Base-by-base conservation (phyloP, 345 rosid genomes). In the Geranium brycei region DNA sequence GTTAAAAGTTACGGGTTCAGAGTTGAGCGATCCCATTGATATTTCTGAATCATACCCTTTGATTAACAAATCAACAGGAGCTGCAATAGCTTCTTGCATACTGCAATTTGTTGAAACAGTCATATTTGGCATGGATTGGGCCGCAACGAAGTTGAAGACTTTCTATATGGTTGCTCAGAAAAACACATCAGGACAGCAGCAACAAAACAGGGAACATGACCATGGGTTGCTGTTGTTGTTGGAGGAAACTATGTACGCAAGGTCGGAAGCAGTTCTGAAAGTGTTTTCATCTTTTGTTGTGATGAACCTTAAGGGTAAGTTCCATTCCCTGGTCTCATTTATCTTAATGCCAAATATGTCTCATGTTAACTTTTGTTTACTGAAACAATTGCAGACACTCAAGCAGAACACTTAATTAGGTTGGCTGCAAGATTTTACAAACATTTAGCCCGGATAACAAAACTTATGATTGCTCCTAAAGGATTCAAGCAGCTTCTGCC, bases 401-500 rank as follows among this genome's bases (percentile, higher is more conserved):
- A 84, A 75, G 91, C 92, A 31, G 88, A 83, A 47, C 87, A 84
- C 32, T 72, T 84, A 64, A 80, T 90, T 63, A 72, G 88, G 71
- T 58, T 82, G 66, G 71, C 76, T 18, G 78, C 79, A 8, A 82
- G 75, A 77, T 76, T 90, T 69, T 90, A 85, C 85, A 90, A 81
- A 75, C 88, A 84, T 47, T 75, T 87, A 78, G 91, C 91, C 76
- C 95, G 72, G 75, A 80, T 87, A 63, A 79, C 88, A 60, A 87
- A 78, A 70, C 90, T 79, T 60, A 81, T 76, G 71, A 85, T 90
- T 63, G 86, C 95, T 74, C 76, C 88, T 0, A 85, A 82, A 63
- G 91, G 97, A 53, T 80, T 79, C 81, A 90, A 87, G 81, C 95
- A 87, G 70, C 70, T 74, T 66, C 65, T 82, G 30, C 97, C 95